Evolutionary conservation across 2,329 filamentous ascomycete species (phyloP), one percentile per base, ranked within the genome.

Genomic region (Fusarium domesticum): DNA sequence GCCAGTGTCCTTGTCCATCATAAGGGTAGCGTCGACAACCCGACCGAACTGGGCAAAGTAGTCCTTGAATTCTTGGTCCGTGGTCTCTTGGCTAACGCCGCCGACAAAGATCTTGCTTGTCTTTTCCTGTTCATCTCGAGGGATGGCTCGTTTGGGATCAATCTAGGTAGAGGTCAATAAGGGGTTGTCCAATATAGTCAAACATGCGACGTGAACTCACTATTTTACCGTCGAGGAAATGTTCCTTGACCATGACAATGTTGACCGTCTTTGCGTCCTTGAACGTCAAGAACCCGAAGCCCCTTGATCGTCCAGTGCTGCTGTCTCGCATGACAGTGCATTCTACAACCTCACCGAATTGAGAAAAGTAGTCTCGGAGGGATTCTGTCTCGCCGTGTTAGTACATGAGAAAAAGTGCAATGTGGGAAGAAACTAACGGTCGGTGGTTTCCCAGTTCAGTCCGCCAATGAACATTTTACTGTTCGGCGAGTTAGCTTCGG

Each of bases 401-500:
- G 34, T 10, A 34, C 19, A 25, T 5, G 32, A 18, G 32, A 18
- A 15, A 34, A 15, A 15, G 35, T 6, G 20, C 23, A 4, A 28
- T 28, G 23, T 28, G 8, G 14, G 7, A 28, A 12, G 10, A 28
- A 28, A 72, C 90, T 78, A 83, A 97, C 92, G 84, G 73, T 97
- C 92, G 43, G 93, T 97, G 14, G 93, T 98, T 70, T 98, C 93
- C 93, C 93, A 98, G 66, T 98, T 98, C 43, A 98, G 74, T 32
- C 93, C 93, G 61, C 93, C 93, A 70, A 98, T 98, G 62, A 98
- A 98, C 93, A 98, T 98, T 75, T 98, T 98, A 63, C 93, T 98
- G 72, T 62, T 35, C 31, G 37, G 43, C 37, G 39, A 43, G 49
- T 60, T 44, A 60, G 58, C 39, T 47, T 36, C n/a, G 17, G 31